Base-by-base conservation (phyloP, 2,329 filamentous ascomycete species). In the Ascochyta fabae region DNA sequence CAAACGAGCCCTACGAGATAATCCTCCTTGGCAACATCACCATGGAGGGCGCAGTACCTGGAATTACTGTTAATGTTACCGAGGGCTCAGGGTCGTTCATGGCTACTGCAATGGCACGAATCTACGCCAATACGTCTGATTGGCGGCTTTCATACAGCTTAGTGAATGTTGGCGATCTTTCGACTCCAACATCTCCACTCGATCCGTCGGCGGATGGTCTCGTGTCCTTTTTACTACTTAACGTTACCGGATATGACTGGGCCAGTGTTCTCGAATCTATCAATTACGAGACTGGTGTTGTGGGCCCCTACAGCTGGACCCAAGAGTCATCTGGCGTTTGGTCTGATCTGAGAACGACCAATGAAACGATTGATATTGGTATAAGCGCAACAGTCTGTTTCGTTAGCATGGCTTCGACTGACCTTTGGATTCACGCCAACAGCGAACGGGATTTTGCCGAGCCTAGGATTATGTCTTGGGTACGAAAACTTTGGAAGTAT, bases 371-470 rank as follows among this genome's bases (percentile, higher is more conserved):
- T 2, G 45, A 48, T 13, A 36, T 48, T 16, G 52, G 39, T 22
- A 5, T 55, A 10, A 43, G 39, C 34, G 45, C 45, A 1, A 45
- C 44, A 10, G 23, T 55, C 16, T 55, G 52, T 40, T 55, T 55
- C 26, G 16, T 35, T 12, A 42, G 24, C 29, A 16, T 43, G 34
- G 41, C n/a, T 23, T 23, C 19, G 39, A 24, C 27, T 22, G 33
- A 41, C 26, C 3, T 33, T 16, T 16, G 13, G n/a, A n/a, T 55
- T 2, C 24, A 27, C 15, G 29, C 34, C n/a, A 15, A 27, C 4
- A 24, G 15, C 15, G 39, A 35, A 19, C 10, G n/a, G 10, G 41
- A 49, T 10, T 45, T 40, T 7, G n/a, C 23, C 15, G 52, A 55
- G 23, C 46, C 46, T 3, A 40, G 12, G 23, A 39, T 34, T n/a